Evolutionary conservation across 129 eudicot species (phyloP), one percentile per base, ranked within the genome.

Genomic region (Helianthus tuberosus): DNA sequence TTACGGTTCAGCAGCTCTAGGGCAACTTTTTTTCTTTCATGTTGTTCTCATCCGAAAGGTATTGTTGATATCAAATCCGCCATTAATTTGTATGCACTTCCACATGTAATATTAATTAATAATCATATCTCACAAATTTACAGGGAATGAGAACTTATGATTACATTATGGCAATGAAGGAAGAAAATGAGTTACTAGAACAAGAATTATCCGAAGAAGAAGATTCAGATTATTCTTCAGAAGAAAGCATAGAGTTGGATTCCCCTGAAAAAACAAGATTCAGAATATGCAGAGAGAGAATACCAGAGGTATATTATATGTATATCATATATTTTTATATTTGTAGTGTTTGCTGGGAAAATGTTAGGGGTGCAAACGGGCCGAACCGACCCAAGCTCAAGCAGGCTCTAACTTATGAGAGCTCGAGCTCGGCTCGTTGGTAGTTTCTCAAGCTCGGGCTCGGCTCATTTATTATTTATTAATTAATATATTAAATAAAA

Each of bases 101-200:
- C 16, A 71, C 10, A 27, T 11, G 11, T 20, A n/a, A 20, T 64
- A 57, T 46, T 12, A 35, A 58, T 67, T 61, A 48, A 20, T 20
- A 20, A 20, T 20, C 23, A 20, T 20, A 68, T 81, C 16, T 44
- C 3, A n/a, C 3, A 58, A 51, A 15, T 12, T 43, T 54, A 13
- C 47, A 93, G 98, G 98, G 98, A 71, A 90, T 94, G 91, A 76
- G 91, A 86, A 94, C 98, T 7, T 94, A 90, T 66, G 98, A 91
- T 57, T 94, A 94, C 82, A 91, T 94, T 67, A 71, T 91, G 86
- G 98, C 98, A 61, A 88, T 91, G 97, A 88, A 80, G 75, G 96
- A 94, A 75, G 93, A 82, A 72, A 91, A 86, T 64, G 79, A 68
- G 67, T 78, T 76, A 14, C 61, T 75, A 77, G 96, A 80, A 78